Evolutionary conservation across 192 early-diverging fungal genomes (phyloP), one percentile per base, ranked within the genome.

Genomic region (Umbelopsis sp.): DNA sequence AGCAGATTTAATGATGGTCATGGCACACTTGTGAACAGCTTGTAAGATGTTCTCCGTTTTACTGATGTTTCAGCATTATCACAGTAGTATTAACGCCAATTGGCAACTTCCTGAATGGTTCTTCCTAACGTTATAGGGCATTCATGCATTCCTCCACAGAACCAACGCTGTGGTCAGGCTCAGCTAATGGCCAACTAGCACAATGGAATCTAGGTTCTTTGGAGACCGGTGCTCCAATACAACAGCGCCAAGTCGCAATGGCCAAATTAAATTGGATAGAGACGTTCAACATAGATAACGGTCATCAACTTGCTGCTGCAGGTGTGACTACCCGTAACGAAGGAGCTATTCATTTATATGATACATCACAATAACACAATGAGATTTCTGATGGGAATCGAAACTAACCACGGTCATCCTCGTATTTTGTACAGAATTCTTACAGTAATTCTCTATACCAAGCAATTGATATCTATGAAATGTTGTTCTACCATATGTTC

Each of bases 141-240:
- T 72, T 66, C 43, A 32, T 66, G 7, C 21, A 17, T 26, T 65
- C 24, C 24, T 14, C 47, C 45, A 50, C 9, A 17, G n/a, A 38
- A 16, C 24, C 50, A 20, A 16, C 22, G n/a, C 51, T 77, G 70
- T 21, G 73, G 22, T 73, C 76, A 22, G 76, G 76, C 2, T 65
- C 76, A 32, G 67, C 72, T 5, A 78, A 78, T 65, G 76, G 71
- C 7, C 65, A 66, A 25, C 25, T 78, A 21, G 56, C 76, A n/a
- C 8, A 51, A 24, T 78, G 76, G 76, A 49, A 49, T 21, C 16
- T 49, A 17, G 52, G 32, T 21, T 62, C 49, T 14, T 12, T n/a
- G 11, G 43, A 43, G 3, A 31, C 31, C 20, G 26, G 52, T 3
- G 21, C 45, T 11, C 17, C 49, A 2, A 22, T 44, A 21, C 14